Conservation (phyloP, 2,329 filamentous ascomycete genomes). For the Fusarium austroafricanum region DNA sequence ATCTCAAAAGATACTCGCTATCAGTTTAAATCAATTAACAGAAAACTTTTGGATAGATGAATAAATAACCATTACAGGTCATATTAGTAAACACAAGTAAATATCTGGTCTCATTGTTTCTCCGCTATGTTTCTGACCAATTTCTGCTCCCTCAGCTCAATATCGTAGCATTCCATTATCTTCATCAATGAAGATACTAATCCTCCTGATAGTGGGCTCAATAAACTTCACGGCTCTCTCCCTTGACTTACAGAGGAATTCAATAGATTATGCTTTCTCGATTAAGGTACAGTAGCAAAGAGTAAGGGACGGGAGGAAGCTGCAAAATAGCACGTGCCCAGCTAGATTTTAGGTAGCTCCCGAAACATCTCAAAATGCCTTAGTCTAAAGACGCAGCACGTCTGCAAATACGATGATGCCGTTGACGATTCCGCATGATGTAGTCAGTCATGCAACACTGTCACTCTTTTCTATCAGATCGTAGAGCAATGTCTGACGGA, state of each 20-base stretch:
- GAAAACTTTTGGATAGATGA: not conserved
- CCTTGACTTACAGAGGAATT: not conserved
- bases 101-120: not conserved
- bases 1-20: not conserved
- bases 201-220: not conserved
- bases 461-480: slow-evolving; percentile 2
- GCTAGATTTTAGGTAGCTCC: too few species aligned
- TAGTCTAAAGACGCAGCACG: not conserved
- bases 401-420: not conserved
- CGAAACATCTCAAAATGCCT: not conserved
- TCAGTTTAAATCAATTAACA: not conserved
- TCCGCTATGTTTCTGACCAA: slow-evolving; percentile 12
- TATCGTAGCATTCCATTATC: slow-evolving; percentile 7
- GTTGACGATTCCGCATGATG: not conserved
- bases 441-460: not conserved
- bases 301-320: slow-evolving; percentile 1
- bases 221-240: not conserved
- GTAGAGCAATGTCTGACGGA: slow-evolving; percentile 5
- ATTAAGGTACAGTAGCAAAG: slow-evolving; percentile 1
- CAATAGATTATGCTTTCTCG: slow-evolving; percentile 4
- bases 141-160: not conserved
- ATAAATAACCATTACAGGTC: not conserved
- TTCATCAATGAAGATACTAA: not conserved
- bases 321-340: not conserved
- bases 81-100: not conserved